Conservation (phyloP, 306 rosid genomes). For the Begonia peltatifolia region DNA sequence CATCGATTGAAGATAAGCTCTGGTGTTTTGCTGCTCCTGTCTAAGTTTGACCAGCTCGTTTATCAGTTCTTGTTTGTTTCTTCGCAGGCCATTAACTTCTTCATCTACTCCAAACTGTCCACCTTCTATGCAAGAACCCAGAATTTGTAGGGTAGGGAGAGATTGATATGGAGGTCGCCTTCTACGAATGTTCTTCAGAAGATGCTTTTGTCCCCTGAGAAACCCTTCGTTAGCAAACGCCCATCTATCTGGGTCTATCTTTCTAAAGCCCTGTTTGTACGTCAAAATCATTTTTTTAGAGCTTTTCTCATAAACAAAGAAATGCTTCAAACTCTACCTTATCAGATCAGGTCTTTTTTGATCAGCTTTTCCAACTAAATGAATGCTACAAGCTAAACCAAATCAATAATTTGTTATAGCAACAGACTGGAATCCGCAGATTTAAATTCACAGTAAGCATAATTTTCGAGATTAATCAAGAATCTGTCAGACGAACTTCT, state of each 20-base stretch:
- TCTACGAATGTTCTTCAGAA: slow-evolving; percentile 54
- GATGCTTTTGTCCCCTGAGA: slow-evolving; percentile 46
- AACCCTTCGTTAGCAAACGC: slow-evolving; percentile 81
- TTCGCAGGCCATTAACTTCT: slow-evolving; percentile 47
- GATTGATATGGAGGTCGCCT: slow-evolving; percentile 36
- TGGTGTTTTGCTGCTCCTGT: slow-evolving; percentile 54
- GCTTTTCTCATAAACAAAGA: no score
- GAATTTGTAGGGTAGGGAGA: slow-evolving; percentile 24
- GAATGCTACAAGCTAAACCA: no score
- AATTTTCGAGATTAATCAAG: no score
- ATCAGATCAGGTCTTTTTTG: no score
- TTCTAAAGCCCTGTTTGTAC: slow-evolving; percentile 60
- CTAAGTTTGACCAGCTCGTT: slow-evolving; percentile 66
- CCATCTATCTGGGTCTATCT: slow-evolving; percentile 73
- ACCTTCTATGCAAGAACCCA: slow-evolving; percentile 30
- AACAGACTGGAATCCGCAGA: no score
- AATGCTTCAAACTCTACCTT: no score
- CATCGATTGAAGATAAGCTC: slow-evolving; percentile 40
- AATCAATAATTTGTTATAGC: no score
- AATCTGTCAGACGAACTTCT: no score
- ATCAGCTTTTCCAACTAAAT: no score
- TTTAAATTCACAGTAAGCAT: no score
- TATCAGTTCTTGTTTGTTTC: slow-evolving; percentile 40
- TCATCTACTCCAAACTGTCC: slow-evolving; percentile 35
- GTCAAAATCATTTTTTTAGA: no score